Conservation (phyloP, 176 grass and related monocot species). For the Oryza punctata region DNA sequence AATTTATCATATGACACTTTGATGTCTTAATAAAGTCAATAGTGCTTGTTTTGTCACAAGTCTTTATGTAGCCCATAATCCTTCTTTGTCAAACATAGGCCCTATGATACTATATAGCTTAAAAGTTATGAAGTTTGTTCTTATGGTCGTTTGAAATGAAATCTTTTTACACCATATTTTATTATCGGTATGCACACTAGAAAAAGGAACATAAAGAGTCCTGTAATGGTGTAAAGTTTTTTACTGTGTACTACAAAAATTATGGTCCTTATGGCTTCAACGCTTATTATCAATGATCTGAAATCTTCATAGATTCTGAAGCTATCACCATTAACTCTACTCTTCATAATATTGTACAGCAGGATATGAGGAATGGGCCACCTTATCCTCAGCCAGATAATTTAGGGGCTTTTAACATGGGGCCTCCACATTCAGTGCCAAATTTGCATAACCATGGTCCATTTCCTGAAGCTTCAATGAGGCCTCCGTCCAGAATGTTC, state of each 20-base stretch:
- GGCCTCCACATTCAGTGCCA: slow-evolving; percentile 50
- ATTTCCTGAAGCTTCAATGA: slow-evolving; percentile 53
- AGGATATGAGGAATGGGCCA: slow-evolving; percentile 59
- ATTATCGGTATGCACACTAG: slow-evolving; percentile 6
- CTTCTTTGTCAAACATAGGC: background rate
- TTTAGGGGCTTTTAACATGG: slow-evolving; percentile 66
- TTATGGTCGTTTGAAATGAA: background rate
- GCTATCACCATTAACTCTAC: slow-evolving; percentile 35
- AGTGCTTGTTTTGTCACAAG: background rate
- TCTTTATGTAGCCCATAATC: background rate
- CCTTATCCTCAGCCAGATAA: slow-evolving; percentile 52
- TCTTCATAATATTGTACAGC: slow-evolving; percentile 37
- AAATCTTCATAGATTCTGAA: slow-evolving; percentile 17
- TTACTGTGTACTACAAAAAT: slow-evolving; percentile 14
- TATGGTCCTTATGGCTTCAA: slow-evolving; percentile 9
- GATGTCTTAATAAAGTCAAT: slow-evolving; percentile 15
- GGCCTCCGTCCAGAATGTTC: slow-evolving; percentile 47
- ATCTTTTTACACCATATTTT: background rate
- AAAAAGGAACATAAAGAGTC: background rate
- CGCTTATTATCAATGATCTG: background rate
- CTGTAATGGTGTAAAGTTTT: background rate
- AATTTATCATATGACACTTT: slow-evolving; percentile 7
- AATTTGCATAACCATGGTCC: slow-evolving; percentile 54
- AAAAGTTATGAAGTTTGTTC: background rate
- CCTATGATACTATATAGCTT: background rate